A percentile compares a stretch with the other conserved stretches of the same genome.
These are phyloP conservation scores for Emmonsiellopsis sp. DNA, from an alignment of 2,329 filamentous ascomycete genomes.

Conservation along the genomic window DNA sequence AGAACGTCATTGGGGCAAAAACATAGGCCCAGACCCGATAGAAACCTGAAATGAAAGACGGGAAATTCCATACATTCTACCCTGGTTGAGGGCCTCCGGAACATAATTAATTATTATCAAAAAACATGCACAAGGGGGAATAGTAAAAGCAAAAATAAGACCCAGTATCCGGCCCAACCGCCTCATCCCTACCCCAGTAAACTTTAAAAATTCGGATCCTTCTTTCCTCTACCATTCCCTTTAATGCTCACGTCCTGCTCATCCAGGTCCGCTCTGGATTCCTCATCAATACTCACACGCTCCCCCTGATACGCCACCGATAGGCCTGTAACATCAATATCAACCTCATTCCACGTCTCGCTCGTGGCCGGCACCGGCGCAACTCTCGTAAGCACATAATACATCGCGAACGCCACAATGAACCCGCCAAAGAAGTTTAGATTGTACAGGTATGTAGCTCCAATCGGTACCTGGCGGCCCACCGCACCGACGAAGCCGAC, in stretches of 20 bases:
- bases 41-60: too few species aligned
- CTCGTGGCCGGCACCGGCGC: constrained; percentile 68
- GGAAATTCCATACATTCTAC: too few species aligned
- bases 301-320: constrained; percentile 21
- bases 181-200: too few species aligned
- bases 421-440: constrained; percentile 87
- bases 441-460: constrained; percentile 78
- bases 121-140: too few species aligned
- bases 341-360: constrained; percentile 68
- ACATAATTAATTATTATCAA: too few species aligned
- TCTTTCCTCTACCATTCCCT: not conserved
- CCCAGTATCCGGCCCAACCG: too few species aligned
- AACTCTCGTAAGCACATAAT: constrained; percentile 61
- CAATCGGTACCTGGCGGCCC: constrained; percentile 60
- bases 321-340: constrained; percentile 24
- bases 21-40: too few species aligned
- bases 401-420: constrained; percentile 56
- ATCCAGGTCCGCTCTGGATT: constrained; percentile 4
- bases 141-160: too few species aligned
- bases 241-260: not conserved
- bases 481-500: constrained; percentile 83
- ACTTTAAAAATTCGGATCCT: not conserved
- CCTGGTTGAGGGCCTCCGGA: too few species aligned
- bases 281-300: constrained; percentile 21
- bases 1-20: too few species aligned